Evolutionary conservation across 106 monocot genomes (phyloP).

Genomic region (Cymbidium sinense): DNA sequence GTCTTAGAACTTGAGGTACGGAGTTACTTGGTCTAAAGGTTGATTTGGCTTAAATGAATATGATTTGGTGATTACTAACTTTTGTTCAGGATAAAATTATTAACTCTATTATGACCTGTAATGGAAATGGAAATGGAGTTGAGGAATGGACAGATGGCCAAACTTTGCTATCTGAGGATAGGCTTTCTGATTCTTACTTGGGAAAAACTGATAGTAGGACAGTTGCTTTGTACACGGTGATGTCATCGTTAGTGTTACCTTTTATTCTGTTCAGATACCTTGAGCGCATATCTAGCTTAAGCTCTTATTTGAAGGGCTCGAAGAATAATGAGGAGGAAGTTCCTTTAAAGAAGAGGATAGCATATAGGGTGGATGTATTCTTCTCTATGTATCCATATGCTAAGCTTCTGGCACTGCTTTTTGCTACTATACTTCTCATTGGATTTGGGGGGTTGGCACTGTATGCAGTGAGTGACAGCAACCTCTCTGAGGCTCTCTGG

Average conservation of each 20-base stretch:
- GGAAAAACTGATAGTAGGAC: slow-evolving; percentile 30
- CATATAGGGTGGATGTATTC: slow-evolving; percentile 86
- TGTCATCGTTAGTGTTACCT: slow-evolving; percentile 39
- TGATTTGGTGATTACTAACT: slow-evolving; percentile 7
- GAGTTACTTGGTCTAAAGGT: neutral
- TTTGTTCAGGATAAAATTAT: slow-evolving; percentile 46
- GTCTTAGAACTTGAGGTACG: slow-evolving; percentile 56
- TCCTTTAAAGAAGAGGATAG: slow-evolving; percentile 86
- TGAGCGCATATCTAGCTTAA: slow-evolving; percentile 34
- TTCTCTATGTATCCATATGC: slow-evolving; percentile 91
- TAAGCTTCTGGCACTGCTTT: slow-evolving; percentile 84
- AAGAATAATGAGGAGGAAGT: slow-evolving; percentile 58
- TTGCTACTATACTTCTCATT: slow-evolving; percentile 77
- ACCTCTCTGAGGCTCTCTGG: slow-evolving; percentile 75
- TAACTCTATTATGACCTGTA: slow-evolving; percentile 33
- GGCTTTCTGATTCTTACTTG: slow-evolving; percentile 9
- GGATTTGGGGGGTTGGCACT: slow-evolving; percentile 72
- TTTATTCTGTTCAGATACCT: slow-evolving; percentile 53
- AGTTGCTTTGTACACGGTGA: slow-evolving; percentile 36
- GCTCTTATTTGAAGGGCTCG: slow-evolving; percentile 8
- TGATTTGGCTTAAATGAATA: neutral
- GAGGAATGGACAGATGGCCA: neutral
- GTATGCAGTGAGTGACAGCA: slow-evolving; percentile 57
- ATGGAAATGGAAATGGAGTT: slow-evolving; percentile 8
- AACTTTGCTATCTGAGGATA: slow-evolving; percentile 21